phyloP scores from a whole-genome alignment of 371 early-diverging fungal genomes.

The Mucor circinelloides region DNA sequence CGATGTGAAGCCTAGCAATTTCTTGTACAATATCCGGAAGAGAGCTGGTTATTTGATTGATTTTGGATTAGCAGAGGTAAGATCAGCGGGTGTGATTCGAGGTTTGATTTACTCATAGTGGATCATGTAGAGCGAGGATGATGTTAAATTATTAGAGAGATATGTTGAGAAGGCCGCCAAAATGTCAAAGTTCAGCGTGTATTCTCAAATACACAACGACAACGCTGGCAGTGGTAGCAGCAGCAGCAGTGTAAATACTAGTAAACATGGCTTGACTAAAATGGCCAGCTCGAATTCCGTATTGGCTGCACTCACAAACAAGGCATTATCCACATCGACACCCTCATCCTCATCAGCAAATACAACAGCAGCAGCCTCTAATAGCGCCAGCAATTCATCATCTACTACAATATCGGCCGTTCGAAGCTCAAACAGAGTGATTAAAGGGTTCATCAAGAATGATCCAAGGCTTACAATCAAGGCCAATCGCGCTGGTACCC shows the following conservation, averaged over 20 bases:
- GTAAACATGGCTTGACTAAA: background rate
- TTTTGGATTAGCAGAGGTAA: constrained; percentile 96
- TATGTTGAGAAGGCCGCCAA: background rate
- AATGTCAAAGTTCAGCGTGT: background rate
- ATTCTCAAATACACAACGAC: background rate
- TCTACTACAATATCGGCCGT: background rate
- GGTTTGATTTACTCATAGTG: too few relatives aligned
- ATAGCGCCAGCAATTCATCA: background rate
- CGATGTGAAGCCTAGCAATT: constrained; percentile 98
- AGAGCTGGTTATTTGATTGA: constrained; percentile 92
- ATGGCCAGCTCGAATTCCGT: background rate
- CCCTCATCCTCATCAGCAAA: too few relatives aligned
- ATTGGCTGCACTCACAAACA: constrained; percentile 4
- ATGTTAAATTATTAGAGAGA: constrained; percentile 9
- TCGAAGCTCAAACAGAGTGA: background rate
- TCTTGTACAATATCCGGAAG: constrained; percentile 77
- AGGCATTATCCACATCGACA: background rate
- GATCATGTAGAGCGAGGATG: constrained; percentile 26
- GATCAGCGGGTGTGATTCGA: too few relatives aligned
- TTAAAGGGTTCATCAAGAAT: constrained; percentile 15
- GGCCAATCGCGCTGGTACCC: constrained; percentile 97
- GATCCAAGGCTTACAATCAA: constrained; percentile 67
- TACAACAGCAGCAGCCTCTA: background rate
- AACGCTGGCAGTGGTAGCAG: background rate
- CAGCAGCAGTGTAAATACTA: background rate